phyloP scores from a whole-genome alignment of 371 early-diverging fungal genomes.

The Rhizopus stolonifer region DNA sequence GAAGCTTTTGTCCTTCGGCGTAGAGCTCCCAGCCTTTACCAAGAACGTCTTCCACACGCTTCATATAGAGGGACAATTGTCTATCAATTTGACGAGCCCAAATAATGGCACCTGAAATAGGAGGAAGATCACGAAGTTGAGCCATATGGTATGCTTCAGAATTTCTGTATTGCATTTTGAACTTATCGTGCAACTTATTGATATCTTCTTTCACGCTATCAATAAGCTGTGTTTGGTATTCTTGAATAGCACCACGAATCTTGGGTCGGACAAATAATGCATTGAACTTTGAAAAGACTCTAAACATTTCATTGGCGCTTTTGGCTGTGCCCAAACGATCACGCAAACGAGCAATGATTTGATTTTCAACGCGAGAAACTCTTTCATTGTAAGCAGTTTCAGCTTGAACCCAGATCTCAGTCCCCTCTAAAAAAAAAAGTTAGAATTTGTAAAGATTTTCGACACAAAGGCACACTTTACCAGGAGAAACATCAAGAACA shows the following conservation, averaged over 20 bases:
- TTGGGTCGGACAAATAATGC: constrained; percentile 97
- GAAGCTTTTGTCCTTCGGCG: constrained; percentile 94
- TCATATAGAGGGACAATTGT: constrained; percentile 94
- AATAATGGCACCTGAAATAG: constrained; percentile 91
- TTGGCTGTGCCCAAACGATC: constrained; percentile 93
- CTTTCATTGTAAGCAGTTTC: constrained; percentile 94
- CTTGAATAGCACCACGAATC: constrained; percentile 98
- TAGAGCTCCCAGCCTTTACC: constrained; percentile 98
- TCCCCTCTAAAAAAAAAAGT: constrained; percentile 69
- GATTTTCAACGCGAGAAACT: constrained; percentile 94
- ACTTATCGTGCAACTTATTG: constrained; percentile 91
- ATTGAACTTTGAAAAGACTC: constrained; percentile 98
- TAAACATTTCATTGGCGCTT: constrained; percentile 98
- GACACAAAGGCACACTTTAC: constrained; percentile 27
- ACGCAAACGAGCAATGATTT: constrained; percentile 92
- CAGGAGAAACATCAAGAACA: constrained; percentile 87
- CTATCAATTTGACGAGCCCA: constrained; percentile 99
- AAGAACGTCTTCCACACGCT: constrained; percentile 95
- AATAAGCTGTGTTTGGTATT: constrained; percentile 97
- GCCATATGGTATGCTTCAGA: constrained; percentile 90
- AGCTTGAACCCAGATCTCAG: constrained; percentile 90
- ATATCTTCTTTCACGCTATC: constrained; percentile 98
- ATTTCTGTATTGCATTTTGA: constrained; percentile 88
- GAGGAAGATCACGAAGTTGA: constrained; percentile 90
- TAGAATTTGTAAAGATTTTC: neutral